A percentile compares a stretch with the other conserved stretches of the same genome.
Evolutionary conservation across 2,329 filamentous ascomycete species (phyloP).

Genomic region (Trichocomaceae sp.): DNA sequence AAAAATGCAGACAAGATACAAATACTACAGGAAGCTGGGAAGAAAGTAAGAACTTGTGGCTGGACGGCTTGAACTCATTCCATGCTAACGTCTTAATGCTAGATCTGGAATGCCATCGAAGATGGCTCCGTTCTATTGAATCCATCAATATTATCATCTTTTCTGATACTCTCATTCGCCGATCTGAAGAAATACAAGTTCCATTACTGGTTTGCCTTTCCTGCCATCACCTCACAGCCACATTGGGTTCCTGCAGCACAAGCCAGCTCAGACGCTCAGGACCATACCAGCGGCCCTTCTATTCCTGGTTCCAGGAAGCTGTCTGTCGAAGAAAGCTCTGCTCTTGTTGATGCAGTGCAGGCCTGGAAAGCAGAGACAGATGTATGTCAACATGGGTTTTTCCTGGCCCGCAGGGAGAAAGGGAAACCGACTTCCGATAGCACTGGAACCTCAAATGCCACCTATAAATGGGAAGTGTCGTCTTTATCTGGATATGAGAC

Average conservation of each 20-base stretch:
- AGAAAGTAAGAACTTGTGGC: constrained; percentile 54
- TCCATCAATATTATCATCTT: constrained; percentile 83
- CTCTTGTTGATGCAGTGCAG: constrained; percentile 73
- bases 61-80: neutral
- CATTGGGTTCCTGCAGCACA: constrained; percentile 59
- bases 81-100: constrained; percentile 12
- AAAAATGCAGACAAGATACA: constrained; percentile 71
- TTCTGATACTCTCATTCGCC: constrained; percentile 83
- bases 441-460: constrained; percentile 56
- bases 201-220: constrained; percentile 97
- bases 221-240: constrained; percentile 82
- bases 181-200: constrained; percentile 97
- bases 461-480: constrained; percentile 64
- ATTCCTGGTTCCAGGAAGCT: constrained; percentile 39
- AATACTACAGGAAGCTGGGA: constrained; percentile 70
- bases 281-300: constrained; percentile 17
- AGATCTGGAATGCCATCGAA: constrained; percentile 97
- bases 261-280: constrained; percentile 11
- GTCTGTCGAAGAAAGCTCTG: constrained; percentile 62
- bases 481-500: constrained; percentile 71
- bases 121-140: constrained; percentile 95
- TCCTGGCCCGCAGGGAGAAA: constrained; percentile 74
- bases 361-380: constrained; percentile 84
- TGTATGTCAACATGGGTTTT: constrained; percentile 83
- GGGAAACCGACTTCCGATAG: constrained; percentile 26